These are phyloP conservation scores for Zizania palustris DNA, from an alignment of 202 grass and related monocot genomes.

Conservation along the genomic window DNA sequence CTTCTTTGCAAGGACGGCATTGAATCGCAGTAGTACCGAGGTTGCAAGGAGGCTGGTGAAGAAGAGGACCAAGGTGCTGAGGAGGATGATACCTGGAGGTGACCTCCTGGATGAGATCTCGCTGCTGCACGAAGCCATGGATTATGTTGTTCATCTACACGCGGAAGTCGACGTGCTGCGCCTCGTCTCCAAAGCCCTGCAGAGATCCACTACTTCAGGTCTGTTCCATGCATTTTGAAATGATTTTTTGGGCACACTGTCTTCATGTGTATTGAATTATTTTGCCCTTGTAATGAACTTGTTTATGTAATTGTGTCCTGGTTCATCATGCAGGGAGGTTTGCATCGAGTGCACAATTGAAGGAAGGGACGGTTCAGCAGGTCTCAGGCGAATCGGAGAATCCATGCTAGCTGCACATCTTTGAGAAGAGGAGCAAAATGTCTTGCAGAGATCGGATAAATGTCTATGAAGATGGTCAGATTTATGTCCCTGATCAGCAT, in stretches of 20 bases:
- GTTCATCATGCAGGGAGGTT: slow-evolving; percentile 8
- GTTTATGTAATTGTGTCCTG: not conserved
- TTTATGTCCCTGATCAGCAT: not conserved
- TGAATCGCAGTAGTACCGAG: slow-evolving; percentile 8
- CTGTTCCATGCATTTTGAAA: not conserved
- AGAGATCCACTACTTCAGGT: slow-evolving; percentile 25
- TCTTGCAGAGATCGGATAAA: not conserved
- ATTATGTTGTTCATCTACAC: slow-evolving; percentile 70
- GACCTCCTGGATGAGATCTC: slow-evolving; percentile 58
- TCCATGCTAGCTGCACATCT: not conserved
- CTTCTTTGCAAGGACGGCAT: not conserved
- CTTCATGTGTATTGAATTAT: too few species aligned
- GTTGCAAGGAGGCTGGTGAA: slow-evolving; percentile 66
- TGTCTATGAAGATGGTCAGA: not conserved
- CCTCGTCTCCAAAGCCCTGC: slow-evolving; percentile 49
- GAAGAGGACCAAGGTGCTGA: slow-evolving; percentile 72
- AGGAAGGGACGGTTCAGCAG: not conserved
- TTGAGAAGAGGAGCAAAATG: too few species aligned
- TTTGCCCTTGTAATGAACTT: too few species aligned
- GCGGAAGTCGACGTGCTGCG: slow-evolving; percentile 70
- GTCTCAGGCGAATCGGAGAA: not conserved
- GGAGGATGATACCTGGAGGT: slow-evolving; percentile 73
- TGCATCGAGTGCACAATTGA: not conserved
- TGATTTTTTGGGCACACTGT: too few species aligned
- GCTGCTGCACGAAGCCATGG: slow-evolving; percentile 66